Evolutionary conservation across 495 filamentous ascomycete genomes (phyloP), one percentile per base, ranked within the genome.

Genomic region (Neurospora sp.): DNA sequence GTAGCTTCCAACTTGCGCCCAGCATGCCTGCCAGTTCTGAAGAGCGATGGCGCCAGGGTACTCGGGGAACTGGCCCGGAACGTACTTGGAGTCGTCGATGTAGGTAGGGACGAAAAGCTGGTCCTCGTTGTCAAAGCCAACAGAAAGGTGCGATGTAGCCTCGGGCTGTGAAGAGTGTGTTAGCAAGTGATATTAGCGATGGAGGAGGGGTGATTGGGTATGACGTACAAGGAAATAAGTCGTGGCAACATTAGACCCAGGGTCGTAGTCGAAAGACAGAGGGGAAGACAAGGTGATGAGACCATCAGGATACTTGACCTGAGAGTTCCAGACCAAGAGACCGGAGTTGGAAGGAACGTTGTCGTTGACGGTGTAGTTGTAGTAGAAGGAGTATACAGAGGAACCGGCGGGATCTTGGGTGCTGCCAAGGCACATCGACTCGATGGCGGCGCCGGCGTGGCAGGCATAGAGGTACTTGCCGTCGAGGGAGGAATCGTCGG

Each of bases 391-490:
- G 71, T 5, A 5, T 59, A 35, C 39, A 59, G 35, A 37, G 41
- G 69, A 42, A 35, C 54, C 54, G 31, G 73, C 35, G n/a, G 77
- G 73, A 48, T 72, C 38, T 40, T 66, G 62, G 8, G 70, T 74
- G 39, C 77, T 76, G 44, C 71, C 72, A 72, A 86, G 75, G 78
- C 88, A 90, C 44, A 90, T 80, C 11, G 82, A 84, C 74, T 88
- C 84, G 38, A 85, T 86, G 20, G 84, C 87, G 42, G 88, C 87
- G 12, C 89, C 89, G 35, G 85, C 78, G 74, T 89, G 88, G 80
- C 89, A 90, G 39, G 88, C 78, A 6, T 54, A 54, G 42, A 87
- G 82, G 70, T 80, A 82, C 3, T 79, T 73, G 79, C 79, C 81
- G 73, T 83, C 75, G 46, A 82, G 44, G 10, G 79, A 77, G 11